Evolutionary conservation across 2,329 filamentous ascomycete species (phyloP).

Genomic region (Didymella sp.): DNA sequence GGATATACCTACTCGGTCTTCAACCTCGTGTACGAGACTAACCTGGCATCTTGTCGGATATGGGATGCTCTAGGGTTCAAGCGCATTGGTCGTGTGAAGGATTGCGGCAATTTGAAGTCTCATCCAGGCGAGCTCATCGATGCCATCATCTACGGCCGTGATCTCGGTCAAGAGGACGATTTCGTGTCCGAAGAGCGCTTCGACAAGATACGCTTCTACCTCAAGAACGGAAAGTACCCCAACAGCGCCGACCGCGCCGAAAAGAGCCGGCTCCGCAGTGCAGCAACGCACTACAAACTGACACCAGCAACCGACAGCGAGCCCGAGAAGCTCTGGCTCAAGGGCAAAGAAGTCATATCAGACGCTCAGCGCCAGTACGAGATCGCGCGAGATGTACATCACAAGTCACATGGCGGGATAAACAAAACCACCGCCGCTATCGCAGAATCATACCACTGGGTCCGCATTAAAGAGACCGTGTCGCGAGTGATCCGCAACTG

Average conservation of each 20-base stretch:
- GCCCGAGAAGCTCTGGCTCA: conserved; percentile 79
- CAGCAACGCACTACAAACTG: conserved; percentile 94
- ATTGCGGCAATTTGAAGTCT: conserved; percentile 58
- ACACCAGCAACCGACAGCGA: conserved; percentile 57
- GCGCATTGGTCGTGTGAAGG: conserved; percentile 79
- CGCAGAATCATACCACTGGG: conserved; percentile 95
- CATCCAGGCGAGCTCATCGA: conserved; percentile 56
- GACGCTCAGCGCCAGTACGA: conserved; percentile 90
- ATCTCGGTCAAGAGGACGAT: conserved; percentile 72
- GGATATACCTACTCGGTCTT: conserved; percentile 93
- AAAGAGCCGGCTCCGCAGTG: conserved; percentile 91
- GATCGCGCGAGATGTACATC: conserved; percentile 80
- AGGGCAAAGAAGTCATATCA: conserved; percentile 95
- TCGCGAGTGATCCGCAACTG: conserved; percentile 94
- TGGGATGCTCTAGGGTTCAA: conserved; percentile 95
- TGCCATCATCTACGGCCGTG: conserved; percentile 67
- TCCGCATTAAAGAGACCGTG: conserved; percentile 96
- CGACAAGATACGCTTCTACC: conserved; percentile 97
- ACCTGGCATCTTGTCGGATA: conserved; percentile 86
- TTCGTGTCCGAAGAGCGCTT: conserved; percentile 94
- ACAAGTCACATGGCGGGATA: conserved; percentile 83
- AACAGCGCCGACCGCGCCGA: conserved; percentile 91
- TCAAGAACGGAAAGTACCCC: conserved; percentile 93
- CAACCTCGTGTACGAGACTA: conserved; percentile 93
- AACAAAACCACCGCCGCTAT: conserved; percentile 98